Percentiles rank a stretch among this genome's conserved stretches.
Conservation (phyloP, 129 eudicot genomes). For the Helianthus tuberosus region DNA sequence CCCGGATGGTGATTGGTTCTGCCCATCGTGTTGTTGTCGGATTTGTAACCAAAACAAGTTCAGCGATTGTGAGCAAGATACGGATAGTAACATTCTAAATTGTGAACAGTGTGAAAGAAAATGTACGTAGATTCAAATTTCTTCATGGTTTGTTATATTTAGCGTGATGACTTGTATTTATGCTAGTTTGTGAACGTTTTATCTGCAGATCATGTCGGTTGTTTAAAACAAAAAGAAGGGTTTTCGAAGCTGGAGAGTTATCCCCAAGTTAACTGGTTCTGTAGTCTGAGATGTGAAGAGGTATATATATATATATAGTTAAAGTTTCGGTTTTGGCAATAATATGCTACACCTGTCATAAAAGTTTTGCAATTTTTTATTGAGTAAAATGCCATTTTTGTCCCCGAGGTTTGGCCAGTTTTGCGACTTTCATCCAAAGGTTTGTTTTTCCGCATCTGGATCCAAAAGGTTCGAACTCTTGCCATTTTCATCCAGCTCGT, state of each 20-base stretch:
- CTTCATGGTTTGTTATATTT: constrained; percentile 5
- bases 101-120: constrained; percentile 82
- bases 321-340: neutral
- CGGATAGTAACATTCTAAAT: constrained; percentile 35
- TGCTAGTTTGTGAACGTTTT: constrained; percentile 19
- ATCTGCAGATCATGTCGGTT: constrained; percentile 74
- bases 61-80: constrained; percentile 32
- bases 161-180: neutral
- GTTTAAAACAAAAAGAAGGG: constrained; percentile 60
- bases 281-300: constrained; percentile 69
- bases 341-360: neutral
- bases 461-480: too few relatives aligned
- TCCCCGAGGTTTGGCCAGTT: too few relatives aligned
- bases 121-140: constrained; percentile 51
- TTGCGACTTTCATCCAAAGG: too few relatives aligned
- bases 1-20: constrained; percentile 98
- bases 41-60: constrained; percentile 59
- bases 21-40: constrained; percentile 92
- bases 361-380: neutral
- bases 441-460: too few relatives aligned
- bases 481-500: too few relatives aligned
- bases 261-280: constrained; percentile 72
- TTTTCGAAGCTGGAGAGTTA: constrained; percentile 23
- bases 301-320: constrained; percentile 41
- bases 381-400: too few relatives aligned